These are phyloP conservation scores for Calamus simplicifolius DNA, from an alignment of 176 grass and related monocot species.

Conservation along the genomic window DNA sequence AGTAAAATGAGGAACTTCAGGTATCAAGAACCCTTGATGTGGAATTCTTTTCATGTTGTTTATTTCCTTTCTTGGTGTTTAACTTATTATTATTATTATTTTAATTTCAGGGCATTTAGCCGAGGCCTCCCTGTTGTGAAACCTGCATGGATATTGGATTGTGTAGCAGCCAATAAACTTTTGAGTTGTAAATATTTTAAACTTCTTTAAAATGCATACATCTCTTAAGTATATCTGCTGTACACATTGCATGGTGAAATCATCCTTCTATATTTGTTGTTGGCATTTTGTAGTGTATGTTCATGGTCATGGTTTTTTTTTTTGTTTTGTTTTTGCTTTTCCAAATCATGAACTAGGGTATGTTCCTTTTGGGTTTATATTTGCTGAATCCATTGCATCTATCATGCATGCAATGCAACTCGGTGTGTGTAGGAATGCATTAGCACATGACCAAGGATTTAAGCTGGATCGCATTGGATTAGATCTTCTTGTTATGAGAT, in stretches of 20 bases:
- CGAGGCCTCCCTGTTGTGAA: conserved; percentile 71
- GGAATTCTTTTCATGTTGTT: neutral
- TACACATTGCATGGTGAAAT: too few relatives aligned
- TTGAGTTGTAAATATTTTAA: conserved; percentile 55
- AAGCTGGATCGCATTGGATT: too few relatives aligned
- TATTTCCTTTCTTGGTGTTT: neutral
- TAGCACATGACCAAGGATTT: too few relatives aligned
- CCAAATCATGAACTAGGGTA: too few relatives aligned
- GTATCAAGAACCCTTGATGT: conserved; percentile 15
- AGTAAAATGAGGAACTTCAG: conserved; percentile 84
- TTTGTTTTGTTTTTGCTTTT: too few relatives aligned
- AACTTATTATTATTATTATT: conserved; percentile 4
- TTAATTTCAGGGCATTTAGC: conserved; percentile 61
- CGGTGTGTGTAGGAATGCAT: too few relatives aligned
- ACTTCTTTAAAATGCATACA: neutral
- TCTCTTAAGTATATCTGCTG: neutral
- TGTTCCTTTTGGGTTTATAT: too few relatives aligned
- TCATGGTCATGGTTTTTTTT: too few relatives aligned
- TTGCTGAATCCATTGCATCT: too few relatives aligned
- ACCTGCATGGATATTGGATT: conserved; percentile 84
- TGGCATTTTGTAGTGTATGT: too few relatives aligned
- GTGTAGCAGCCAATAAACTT: conserved; percentile 56
- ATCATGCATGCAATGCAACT: too few relatives aligned
- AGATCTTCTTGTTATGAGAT: neutral
- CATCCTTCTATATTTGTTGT: too few relatives aligned